A percentile compares a stretch with the other conserved stretches of the same genome.
phyloP scores from a whole-genome alignment of 202 grass and related monocot species.

The Zoysia matrella region DNA sequence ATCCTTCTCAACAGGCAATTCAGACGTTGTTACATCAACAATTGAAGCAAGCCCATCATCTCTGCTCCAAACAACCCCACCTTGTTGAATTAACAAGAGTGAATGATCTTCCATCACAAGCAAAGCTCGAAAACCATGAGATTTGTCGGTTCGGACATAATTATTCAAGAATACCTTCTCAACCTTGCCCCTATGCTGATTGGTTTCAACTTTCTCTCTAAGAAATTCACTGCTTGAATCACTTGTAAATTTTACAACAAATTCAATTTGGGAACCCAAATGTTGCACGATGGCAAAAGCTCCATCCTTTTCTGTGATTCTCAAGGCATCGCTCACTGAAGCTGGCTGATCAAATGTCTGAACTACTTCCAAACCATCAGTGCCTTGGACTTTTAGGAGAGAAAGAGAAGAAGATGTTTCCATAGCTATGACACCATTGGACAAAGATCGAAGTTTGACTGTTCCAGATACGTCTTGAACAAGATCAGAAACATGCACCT shows the following conservation, averaged over 20 bases:
- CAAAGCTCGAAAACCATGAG: constrained; percentile 96
- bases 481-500: constrained; percentile 63
- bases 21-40: constrained; percentile 78
- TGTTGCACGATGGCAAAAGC: constrained; percentile 77
- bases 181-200: constrained; percentile 69
- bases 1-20: constrained; percentile 97
- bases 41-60: constrained; percentile 97
- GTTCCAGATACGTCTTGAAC: constrained; percentile 63
- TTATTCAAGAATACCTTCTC: constrained; percentile 88
- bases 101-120: constrained; percentile 98
- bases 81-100: constrained; percentile 88
- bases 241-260: constrained; percentile 71
- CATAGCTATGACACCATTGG: constrained; percentile 76
- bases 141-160: constrained; percentile 90
- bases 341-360: constrained; percentile 67
- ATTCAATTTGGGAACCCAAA: constrained; percentile 65
- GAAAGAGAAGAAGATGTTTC: constrained; percentile 62
- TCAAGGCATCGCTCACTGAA: constrained; percentile 63
- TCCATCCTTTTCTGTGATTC: constrained; percentile 75
- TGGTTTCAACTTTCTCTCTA: constrained; percentile 69
- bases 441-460: constrained; percentile 61
- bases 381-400: constrained; percentile 69
- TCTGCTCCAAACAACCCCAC: constrained; percentile 92
- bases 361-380: constrained; percentile 67
- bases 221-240: constrained; percentile 54